Percentiles rank a stretch among this genome's conserved stretches.
Conservation (phyloP, 495 filamentous ascomycete genomes). For the Aspergillus sclerotiicarbonarius region DNA sequence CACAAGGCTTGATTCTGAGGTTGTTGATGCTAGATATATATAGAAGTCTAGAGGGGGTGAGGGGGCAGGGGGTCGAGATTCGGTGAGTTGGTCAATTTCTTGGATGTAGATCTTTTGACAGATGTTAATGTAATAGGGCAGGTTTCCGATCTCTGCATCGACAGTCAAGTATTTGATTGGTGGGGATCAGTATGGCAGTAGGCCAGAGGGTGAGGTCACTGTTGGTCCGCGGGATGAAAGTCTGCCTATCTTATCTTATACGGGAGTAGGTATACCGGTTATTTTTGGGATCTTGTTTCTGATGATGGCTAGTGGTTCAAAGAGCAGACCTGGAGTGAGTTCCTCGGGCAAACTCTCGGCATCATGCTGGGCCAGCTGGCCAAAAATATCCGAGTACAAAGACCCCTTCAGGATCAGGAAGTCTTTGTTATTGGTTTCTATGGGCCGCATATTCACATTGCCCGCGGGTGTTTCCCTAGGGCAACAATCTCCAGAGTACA, state of each 20-base stretch:
- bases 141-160: background rate
- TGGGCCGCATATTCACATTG: constrained; percentile 1
- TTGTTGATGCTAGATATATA: constrained; percentile 1
- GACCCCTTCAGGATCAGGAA: background rate
- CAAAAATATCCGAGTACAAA: background rate
- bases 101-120: background rate
- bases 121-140: background rate
- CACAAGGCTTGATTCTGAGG: constrained; percentile 1
- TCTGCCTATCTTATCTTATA: constrained; percentile 7
- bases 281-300: background rate
- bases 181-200: background rate
- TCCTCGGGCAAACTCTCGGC: constrained; percentile 10
- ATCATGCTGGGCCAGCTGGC: constrained; percentile 14
- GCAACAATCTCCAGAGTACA: background rate
- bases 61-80: background rate
- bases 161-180: constrained; percentile 7
- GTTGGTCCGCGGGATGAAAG: background rate
- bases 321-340: constrained; percentile 12
- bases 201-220: background rate
- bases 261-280: constrained; percentile 4
- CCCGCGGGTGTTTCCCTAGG: background rate
- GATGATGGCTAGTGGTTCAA: constrained; percentile 5
- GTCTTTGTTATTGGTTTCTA: constrained; percentile 7
- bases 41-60: background rate
- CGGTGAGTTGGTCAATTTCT: background rate